Evolutionary conservation across 768 basidiomycete genomes (phyloP).

Genomic region (Tricholoma saponaceum): DNA sequence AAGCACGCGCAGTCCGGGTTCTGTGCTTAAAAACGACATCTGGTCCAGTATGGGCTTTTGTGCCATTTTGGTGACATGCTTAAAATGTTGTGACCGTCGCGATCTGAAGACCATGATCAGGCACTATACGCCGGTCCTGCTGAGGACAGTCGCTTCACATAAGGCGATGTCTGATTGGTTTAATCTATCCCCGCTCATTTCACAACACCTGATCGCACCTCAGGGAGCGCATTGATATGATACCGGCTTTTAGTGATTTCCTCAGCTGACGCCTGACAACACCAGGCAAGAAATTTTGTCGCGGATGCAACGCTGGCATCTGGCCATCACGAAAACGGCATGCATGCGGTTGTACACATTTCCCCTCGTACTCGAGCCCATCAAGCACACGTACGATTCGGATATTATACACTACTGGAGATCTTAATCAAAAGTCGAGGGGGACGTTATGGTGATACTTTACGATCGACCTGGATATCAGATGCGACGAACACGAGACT

Average conservation of each 20-base stretch:
- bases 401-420: background rate
- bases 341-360: background rate
- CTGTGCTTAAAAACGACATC: background rate
- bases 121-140: background rate
- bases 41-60: background rate
- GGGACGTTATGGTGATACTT: constrained; percentile 18
- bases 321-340: background rate
- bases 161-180: background rate
- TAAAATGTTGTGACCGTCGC: background rate
- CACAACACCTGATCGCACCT: background rate
- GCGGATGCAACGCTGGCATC: background rate
- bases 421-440: background rate
- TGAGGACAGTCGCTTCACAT: background rate
- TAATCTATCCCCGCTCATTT: background rate
- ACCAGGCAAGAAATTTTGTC: background rate
- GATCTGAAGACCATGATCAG: background rate
- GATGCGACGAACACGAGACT: constrained; percentile 44
- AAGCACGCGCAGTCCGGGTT: background rate
- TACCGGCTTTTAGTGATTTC: no score
- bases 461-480: constrained; percentile 32
- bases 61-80: background rate
- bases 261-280: background rate
- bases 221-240: background rate
- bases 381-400: no score
- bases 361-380: background rate